phyloP scores from a whole-genome alignment of 352 stramenopile species.

The Nothophytophthora sp. region DNA sequence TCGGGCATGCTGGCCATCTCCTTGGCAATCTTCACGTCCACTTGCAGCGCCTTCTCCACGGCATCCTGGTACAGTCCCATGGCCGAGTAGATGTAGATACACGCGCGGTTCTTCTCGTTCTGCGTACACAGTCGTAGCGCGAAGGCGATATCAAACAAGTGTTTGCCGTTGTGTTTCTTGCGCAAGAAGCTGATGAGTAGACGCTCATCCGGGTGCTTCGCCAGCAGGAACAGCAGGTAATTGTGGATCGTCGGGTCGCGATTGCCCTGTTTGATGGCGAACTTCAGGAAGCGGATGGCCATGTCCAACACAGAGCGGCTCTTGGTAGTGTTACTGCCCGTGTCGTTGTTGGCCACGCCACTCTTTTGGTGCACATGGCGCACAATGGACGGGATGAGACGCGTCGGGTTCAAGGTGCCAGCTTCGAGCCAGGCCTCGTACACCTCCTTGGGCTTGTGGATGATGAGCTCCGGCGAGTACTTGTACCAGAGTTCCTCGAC shows the following conservation, averaged over 20 bases:
- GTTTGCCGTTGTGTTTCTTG: conserved; percentile 86
- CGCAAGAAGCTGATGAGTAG: conserved; percentile 91
- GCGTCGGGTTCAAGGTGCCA: conserved; percentile 88
- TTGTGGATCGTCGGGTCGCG: conserved; percentile 93
- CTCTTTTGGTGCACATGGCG: conserved; percentile 87
- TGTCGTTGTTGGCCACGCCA: conserved; percentile 11
- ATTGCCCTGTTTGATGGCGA: conserved; percentile 91
- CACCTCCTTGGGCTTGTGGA: conserved; percentile 90
- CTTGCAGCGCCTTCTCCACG: conserved; percentile 89
- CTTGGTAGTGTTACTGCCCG: conserved; percentile 35
- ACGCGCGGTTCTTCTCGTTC: conserved; percentile 91
- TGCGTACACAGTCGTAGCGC: conserved; percentile 91
- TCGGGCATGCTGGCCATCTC: conserved; percentile 91
- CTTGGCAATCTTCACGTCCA: conserved; percentile 94
- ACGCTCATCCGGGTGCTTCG: conserved; percentile 88
- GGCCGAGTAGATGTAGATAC: conserved; percentile 94
- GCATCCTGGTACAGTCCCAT: conserved; percentile 93
- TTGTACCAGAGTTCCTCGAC: conserved; percentile 95
- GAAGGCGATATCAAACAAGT: conserved; percentile 92
- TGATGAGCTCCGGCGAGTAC: conserved; percentile 92
- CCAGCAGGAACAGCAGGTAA: conserved; percentile 90
- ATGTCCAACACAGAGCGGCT: conserved; percentile 83
- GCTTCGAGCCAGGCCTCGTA: conserved; percentile 92
- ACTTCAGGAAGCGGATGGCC: conserved; percentile 93
- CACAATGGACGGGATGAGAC: conserved; percentile 93